Percentiles rank a stretch among this genome's conserved stretches.
Evolutionary conservation across 1,284 basidiomycete species (phyloP).

Genomic region (Ceraceosorus bombacis): DNA sequence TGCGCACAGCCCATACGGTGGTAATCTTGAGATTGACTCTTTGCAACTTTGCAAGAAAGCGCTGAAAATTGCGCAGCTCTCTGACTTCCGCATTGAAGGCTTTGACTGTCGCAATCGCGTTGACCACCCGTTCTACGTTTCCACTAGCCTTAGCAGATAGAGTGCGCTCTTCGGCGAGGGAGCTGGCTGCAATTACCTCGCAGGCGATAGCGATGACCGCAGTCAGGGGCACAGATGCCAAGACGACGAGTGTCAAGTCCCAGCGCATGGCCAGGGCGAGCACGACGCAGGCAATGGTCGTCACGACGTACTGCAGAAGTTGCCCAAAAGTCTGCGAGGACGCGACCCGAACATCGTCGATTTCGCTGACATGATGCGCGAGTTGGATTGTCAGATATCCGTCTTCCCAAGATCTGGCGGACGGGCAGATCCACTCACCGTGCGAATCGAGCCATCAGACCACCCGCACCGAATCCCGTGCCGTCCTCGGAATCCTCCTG

Average conservation of each 20-base stretch:
- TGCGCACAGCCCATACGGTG: constrained; percentile 65
- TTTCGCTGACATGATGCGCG: constrained; percentile 60
- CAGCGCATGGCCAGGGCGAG: constrained; percentile 76
- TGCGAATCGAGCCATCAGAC: constrained; percentile 87
- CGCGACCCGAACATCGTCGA: constrained; percentile 82
- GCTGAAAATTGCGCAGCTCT: constrained; percentile 57
- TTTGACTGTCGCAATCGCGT: constrained; percentile 84
- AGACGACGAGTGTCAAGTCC: constrained; percentile 78
- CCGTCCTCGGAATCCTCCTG: constrained; percentile 6
- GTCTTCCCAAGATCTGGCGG: neutral
- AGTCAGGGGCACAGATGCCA: constrained; percentile 78
- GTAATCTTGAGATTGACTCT: constrained; percentile 54
- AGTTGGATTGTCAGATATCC: constrained; percentile 1
- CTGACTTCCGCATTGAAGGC: constrained; percentile 76
- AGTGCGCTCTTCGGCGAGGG: constrained; percentile 62
- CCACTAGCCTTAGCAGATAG: constrained; percentile 66
- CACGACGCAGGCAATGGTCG: constrained; percentile 67
- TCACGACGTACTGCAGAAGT: constrained; percentile 71
- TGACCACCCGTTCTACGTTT: constrained; percentile 67
- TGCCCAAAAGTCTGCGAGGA: constrained; percentile 69
- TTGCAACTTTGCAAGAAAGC: constrained; percentile 55
- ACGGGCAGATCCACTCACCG: constrained; percentile 55
- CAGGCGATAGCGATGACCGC: constrained; percentile 64
- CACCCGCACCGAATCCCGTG: constrained; percentile 65
- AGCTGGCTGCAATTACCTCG: constrained; percentile 57